Evolutionary conservation across 495 filamentous ascomycete genomes (phyloP), one percentile per base, ranked within the genome.

Genomic region (Aspergillus incahuasiensis): DNA sequence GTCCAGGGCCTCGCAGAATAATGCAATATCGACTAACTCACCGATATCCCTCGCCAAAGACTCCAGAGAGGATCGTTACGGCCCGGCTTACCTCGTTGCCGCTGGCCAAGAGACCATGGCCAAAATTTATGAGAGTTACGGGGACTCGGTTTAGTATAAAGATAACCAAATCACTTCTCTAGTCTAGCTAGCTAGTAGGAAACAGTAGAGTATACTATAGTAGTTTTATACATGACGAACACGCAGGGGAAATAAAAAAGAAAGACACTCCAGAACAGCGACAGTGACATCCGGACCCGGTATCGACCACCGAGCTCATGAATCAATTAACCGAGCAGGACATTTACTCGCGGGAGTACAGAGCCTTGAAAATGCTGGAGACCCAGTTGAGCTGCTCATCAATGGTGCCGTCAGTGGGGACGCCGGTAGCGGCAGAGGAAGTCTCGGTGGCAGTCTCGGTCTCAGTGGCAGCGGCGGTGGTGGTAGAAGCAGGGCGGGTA

Each of bases 391-490:
- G 38, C 38, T 40, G 38, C 38, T 40, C 38, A 12, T 12, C 12
- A n/a, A n/a, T 16, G 38, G 38, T 40, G 3, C 32, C 32, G 32
- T 35, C 32, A 12, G 38, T 40, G n/a, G 38, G n/a, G 38, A 40
- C 38, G n/a, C 38, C n/a, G 8, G 38, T 40, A 8, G 38, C 3
- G 3, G 38, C n/a, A n/a, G 38, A 16, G 3, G 38, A 16, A 28
- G 8, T 28, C 25, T 28, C 25, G 38, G 38, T 18, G 5, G 35
- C 12, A 9, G 35, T 44, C 19, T 45, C n/a, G n/a, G 41, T 32
- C 15, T 49, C 22, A 30, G 56, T 30, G 21, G 28, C 16, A 13
- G 28, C 52, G 48, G 45, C 21, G 22, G 53, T 56, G 34, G 58
- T 19, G 18, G 57, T 38, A n/a, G 35, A 20, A 8, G 43, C 32